These are phyloP conservation scores for Tilletiopsis washingtonensis DNA, from an alignment of 1,284 basidiomycete species.

Conservation along the genomic window DNA sequence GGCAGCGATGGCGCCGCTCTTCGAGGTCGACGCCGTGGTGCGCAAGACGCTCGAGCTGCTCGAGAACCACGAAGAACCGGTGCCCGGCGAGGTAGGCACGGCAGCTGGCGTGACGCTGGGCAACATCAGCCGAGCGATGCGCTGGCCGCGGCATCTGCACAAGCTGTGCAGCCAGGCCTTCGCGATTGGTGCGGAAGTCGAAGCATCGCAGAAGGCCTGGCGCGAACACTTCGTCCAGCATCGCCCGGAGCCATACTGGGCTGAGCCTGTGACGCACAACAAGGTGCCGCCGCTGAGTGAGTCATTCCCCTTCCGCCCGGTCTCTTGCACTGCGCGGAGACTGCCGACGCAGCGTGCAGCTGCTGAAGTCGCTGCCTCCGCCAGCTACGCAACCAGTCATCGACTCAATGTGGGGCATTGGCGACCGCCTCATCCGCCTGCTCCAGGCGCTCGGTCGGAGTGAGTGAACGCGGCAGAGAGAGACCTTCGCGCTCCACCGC, in stretches of 20 bases:
- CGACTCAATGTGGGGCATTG: neutral
- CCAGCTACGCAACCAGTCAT: neutral
- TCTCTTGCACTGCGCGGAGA: neutral
- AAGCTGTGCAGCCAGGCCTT: conserved; percentile 29
- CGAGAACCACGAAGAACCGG: neutral
- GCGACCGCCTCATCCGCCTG: conserved; percentile 1
- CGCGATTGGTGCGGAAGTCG: conserved; percentile 27
- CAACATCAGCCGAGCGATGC: conserved; percentile 20
- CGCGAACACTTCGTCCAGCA: neutral
- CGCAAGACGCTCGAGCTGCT: neutral
- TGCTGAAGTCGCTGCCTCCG: neutral
- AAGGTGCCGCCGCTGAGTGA: neutral
- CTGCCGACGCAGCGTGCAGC: neutral
- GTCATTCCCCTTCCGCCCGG: neutral
- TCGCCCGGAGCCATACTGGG: neutral
- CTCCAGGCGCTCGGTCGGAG: neutral
- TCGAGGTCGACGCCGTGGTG: neutral
- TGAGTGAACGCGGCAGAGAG: too few species aligned
- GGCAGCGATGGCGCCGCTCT: neutral
- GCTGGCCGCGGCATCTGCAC: conserved; percentile 29
- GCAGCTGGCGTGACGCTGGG: conserved; percentile 26
- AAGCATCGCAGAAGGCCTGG: conserved; percentile 1
- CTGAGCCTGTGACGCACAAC: neutral
- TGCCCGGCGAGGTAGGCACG: conserved; percentile 21
- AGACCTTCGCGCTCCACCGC: neutral